phyloP scores from a whole-genome alignment of 768 basidiomycete genomes.

The Mycena belliarum region DNA sequence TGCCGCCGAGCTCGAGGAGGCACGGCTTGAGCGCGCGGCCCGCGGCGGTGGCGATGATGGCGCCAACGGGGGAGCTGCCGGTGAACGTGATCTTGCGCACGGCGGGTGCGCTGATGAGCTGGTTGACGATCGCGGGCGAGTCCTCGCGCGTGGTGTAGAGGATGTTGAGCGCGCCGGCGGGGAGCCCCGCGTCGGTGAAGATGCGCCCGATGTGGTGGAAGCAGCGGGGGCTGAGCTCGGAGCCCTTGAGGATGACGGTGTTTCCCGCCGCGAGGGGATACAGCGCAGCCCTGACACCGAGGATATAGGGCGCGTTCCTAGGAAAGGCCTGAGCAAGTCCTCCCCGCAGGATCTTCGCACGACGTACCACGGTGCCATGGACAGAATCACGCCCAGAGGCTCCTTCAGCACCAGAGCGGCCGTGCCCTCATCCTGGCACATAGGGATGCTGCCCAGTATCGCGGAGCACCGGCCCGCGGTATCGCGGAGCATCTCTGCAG shows the following conservation, averaged over 20 bases:
- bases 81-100: constrained; percentile 66
- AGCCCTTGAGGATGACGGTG: constrained; percentile 60
- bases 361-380: constrained; percentile 19
- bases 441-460: constrained; percentile 14
- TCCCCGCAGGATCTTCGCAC: not conserved
- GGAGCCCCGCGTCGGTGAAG: constrained; percentile 55
- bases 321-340: not conserved
- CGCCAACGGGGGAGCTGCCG: constrained; percentile 60
- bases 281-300: constrained; percentile 8
- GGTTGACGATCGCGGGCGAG: constrained; percentile 54
- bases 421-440: constrained; percentile 8
- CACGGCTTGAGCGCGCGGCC: constrained; percentile 65
- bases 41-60: constrained; percentile 59
- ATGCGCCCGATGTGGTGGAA: constrained; percentile 37
- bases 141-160: constrained; percentile 54
- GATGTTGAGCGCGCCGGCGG: constrained; percentile 62
- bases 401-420: constrained; percentile 19
- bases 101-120: constrained; percentile 41
- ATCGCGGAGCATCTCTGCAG: constrained; percentile 14
- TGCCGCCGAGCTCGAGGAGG: constrained; percentile 61
- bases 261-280: constrained; percentile 41
- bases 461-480: constrained; percentile 11
- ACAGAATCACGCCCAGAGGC: constrained; percentile 19
- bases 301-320: constrained; percentile 23
- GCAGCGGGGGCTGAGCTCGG: constrained; percentile 54